Percentiles rank a stretch among this genome's conserved stretches.
phyloP scores from a whole-genome alignment of 2,329 filamentous ascomycete species.

The Didymella arachidicola region DNA sequence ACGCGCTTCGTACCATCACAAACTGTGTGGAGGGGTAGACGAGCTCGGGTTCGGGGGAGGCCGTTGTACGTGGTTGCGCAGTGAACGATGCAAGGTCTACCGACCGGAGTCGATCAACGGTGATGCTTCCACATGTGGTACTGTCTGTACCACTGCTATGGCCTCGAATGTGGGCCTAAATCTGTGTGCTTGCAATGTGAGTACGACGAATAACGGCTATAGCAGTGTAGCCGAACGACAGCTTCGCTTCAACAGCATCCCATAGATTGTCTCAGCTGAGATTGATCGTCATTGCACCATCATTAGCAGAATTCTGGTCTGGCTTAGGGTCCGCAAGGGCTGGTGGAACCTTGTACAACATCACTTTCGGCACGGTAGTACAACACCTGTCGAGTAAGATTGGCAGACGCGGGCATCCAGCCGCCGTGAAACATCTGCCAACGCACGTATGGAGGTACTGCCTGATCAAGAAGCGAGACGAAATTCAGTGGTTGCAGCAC shows the following conservation, averaged over 20 bases:
- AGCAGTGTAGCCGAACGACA: conserved; percentile 6
- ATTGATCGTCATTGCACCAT: conserved; percentile 7
- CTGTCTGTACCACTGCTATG: conserved; percentile 20
- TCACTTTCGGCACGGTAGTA: conserved; percentile 27
- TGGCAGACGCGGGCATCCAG: conserved; percentile 17
- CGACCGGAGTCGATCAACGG: conserved; percentile 24
- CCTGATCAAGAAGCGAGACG: conserved; percentile 9
- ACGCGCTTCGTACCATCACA: conserved; percentile 24
- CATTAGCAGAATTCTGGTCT: neutral
- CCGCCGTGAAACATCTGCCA: conserved; percentile 38
- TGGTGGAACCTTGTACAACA: conserved; percentile 30
- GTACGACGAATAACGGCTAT: conserved; percentile 3
- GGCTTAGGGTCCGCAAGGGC: conserved; percentile 1
- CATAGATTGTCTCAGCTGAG: conserved; percentile 13
- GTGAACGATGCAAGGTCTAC: conserved; percentile 29
- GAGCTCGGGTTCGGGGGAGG: conserved; percentile 19
- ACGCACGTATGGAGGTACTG: conserved; percentile 22
- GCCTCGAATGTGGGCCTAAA: neutral
- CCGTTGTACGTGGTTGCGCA: conserved; percentile 33
- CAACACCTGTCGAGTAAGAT: conserved; percentile 30
- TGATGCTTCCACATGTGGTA: conserved; percentile 17
- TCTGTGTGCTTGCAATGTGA: conserved; percentile 2
- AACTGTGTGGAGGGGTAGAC: conserved; percentile 24
- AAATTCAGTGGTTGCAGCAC: conserved; percentile 9
- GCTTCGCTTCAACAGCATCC: conserved; percentile 8